Percentiles rank a stretch among this genome's conserved stretches.
These are phyloP conservation scores for Kalmanozyma brasiliensis DNA, from an alignment of 1,284 basidiomycete genomes.

Conservation along the genomic window DNA sequence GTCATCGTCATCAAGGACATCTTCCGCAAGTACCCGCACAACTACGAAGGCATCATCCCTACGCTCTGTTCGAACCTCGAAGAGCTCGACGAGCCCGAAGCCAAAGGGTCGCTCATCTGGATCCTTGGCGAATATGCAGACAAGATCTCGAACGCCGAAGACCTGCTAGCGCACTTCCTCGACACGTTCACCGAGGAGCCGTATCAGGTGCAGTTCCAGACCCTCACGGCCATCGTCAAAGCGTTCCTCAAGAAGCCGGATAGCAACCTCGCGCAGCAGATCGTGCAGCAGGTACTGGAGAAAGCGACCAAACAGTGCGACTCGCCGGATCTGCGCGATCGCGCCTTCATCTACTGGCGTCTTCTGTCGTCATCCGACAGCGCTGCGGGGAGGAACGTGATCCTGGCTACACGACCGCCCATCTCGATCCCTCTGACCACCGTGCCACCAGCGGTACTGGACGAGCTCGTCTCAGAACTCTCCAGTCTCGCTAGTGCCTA, in stretches of 20 bases:
- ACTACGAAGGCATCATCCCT: slow-evolving; percentile 96
- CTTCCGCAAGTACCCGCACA: slow-evolving; percentile 96
- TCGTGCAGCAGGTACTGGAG: slow-evolving; percentile 89
- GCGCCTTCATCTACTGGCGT: slow-evolving; percentile 97
- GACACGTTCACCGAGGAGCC: slow-evolving; percentile 93
- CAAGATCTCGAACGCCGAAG: slow-evolving; percentile 95
- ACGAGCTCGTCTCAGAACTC: slow-evolving; percentile 78
- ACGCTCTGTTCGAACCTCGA: slow-evolving; percentile 94
- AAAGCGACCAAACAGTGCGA: slow-evolving; percentile 97
- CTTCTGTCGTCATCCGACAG: slow-evolving; percentile 86
- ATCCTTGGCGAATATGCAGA: slow-evolving; percentile 98
- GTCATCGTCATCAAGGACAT: slow-evolving; percentile 99
- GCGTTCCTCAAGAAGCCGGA: slow-evolving; percentile 95
- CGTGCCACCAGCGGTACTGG: slow-evolving; percentile 87
- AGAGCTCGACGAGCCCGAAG: slow-evolving; percentile 96
- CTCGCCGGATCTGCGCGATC: slow-evolving; percentile 94
- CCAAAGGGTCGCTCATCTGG: slow-evolving; percentile 97
- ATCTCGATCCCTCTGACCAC: slow-evolving; percentile 91
- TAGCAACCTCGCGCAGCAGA: slow-evolving; percentile 77
- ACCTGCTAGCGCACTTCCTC: slow-evolving; percentile 87
- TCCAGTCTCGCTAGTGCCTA: slow-evolving; percentile 90
- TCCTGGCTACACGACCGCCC: slow-evolving; percentile 88
- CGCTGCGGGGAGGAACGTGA: slow-evolving; percentile 88
- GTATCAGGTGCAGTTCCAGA: slow-evolving; percentile 93
- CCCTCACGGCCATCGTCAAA: slow-evolving; percentile 94